Evolutionary conservation across 2,329 filamentous ascomycete species (phyloP).

Genomic region (Epichloe scottii): DNA sequence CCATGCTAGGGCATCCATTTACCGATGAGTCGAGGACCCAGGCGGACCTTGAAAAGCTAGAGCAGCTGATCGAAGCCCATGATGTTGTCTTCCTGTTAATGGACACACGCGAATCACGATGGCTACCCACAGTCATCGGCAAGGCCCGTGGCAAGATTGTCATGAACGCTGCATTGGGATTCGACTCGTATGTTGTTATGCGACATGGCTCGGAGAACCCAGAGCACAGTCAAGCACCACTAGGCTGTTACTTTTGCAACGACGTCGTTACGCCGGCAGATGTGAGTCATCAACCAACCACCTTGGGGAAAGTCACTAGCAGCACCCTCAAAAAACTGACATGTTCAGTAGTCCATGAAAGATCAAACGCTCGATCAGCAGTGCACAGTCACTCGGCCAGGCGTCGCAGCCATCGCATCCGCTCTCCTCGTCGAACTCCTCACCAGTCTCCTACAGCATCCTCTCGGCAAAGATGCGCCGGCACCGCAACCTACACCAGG

Average conservation of each 20-base stretch:
- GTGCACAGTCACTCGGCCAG: conserved; percentile 91
- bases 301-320: background rate
- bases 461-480: conserved; percentile 49
- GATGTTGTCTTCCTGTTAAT: conserved; percentile 94
- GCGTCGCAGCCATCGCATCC: conserved; percentile 84
- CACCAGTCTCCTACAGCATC: conserved; percentile 78
- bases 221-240: conserved; percentile 45
- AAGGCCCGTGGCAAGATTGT: conserved; percentile 90
- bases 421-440: conserved; percentile 83
- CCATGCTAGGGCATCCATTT: conserved; percentile 90
- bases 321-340: background rate
- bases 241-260: conserved; percentile 98
- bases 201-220: conserved; percentile 63
- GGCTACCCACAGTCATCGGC: conserved; percentile 92
- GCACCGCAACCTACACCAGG: conserved; percentile 35
- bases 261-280: conserved; percentile 91
- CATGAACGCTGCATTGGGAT: conserved; percentile 90
- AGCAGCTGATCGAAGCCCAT: conserved; percentile 66
- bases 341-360: conserved; percentile 63
- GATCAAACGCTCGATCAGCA: conserved; percentile 95
- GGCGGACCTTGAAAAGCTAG: conserved; percentile 62
- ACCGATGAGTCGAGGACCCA: conserved; percentile 57
- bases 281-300: conserved; percentile 43
- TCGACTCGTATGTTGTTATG: conserved; percentile 97
- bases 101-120: conserved; percentile 88